phyloP scores from a whole-genome alignment of 345 rosid genomes.

The Arabidopsis thaliana region TAIR10.1 NC_003070.9:22370501-22371000 shows the following conservation, averaged over 20 bases:
- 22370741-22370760: conserved; percentile 30
- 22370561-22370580: conserved; percentile 60
- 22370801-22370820: conserved; percentile 99
- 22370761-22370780: conserved; percentile 92
- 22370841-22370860: conserved; percentile 98
- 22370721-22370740: background rate
- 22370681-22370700: conserved; percentile 49
- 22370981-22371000: background rate
- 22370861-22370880: conserved; percentile 97
- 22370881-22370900: conserved; percentile 88
- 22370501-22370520: background rate
- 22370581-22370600: conserved; percentile 93
- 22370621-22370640: conserved; percentile 93
- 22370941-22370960: conserved; percentile 54
- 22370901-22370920: conserved; percentile 99
- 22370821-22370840: conserved; percentile 96
- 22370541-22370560: background rate
- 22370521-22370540: background rate
- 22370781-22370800: conserved; percentile 96
- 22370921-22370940: conserved; percentile 98
- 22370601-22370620: conserved; percentile 98
- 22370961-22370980: conserved; percentile 6
- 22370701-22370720: conserved; percentile 17
- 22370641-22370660: conserved; percentile 93
- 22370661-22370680: conserved; percentile 96